Evolutionary conservation across 2,329 filamentous ascomycete species (phyloP).

Genomic region (Phoma sp.): DNA sequence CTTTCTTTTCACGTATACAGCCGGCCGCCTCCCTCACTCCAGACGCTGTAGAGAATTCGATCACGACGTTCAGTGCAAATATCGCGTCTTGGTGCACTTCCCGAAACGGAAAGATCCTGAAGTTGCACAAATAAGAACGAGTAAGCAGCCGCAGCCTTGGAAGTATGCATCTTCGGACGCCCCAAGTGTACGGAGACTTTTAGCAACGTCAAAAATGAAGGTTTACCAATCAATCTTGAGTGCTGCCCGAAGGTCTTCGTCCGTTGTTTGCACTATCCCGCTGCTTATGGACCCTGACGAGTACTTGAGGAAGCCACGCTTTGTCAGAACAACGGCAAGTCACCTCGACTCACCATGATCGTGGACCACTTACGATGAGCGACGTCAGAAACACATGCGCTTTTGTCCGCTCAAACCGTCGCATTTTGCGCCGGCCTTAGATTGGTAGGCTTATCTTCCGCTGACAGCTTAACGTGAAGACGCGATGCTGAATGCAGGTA

Average conservation of each 20-base stretch:
- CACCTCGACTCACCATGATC: background rate
- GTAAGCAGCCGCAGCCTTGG: slow-evolving; percentile 12
- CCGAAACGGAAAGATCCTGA: background rate
- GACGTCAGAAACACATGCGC: background rate
- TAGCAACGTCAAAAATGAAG: background rate
- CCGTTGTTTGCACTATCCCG: slow-evolving; percentile 6
- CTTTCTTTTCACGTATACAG: too few relatives aligned
- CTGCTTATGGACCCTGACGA: slow-evolving; percentile 12
- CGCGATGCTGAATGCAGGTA: slow-evolving; percentile 1
- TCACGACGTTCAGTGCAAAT: background rate
- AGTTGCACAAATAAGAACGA: slow-evolving; percentile 12
- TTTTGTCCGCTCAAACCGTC: slow-evolving; percentile 3
- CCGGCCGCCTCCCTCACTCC: background rate
- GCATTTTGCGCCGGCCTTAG: background rate
- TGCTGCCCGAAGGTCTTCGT: slow-evolving; percentile 13
- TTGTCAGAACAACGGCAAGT: background rate
- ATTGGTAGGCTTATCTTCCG: slow-evolving; percentile 7
- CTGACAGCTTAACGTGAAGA: slow-evolving; percentile 13
- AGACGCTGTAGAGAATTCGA: background rate
- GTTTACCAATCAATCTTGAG: slow-evolving; percentile 3
- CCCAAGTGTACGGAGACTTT: background rate
- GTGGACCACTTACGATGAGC: background rate
- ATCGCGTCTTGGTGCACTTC: background rate
- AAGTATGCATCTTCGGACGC: slow-evolving; percentile 1
- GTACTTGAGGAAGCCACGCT: slow-evolving; percentile 7